phyloP scores from a whole-genome alignment of 169 alveolate genomes.

The Plasmodium fragile region DNA sequence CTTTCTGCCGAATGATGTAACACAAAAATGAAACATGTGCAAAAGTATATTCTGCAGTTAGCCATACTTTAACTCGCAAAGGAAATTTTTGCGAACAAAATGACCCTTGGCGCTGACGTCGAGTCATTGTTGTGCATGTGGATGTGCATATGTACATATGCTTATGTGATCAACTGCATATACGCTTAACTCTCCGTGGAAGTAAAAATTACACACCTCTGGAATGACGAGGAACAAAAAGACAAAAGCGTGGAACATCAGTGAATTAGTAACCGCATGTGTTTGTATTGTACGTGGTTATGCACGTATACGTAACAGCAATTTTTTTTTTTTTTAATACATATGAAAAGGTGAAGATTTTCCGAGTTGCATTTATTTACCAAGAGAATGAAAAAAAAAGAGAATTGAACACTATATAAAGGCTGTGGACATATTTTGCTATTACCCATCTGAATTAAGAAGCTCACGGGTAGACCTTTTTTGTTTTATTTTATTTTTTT shows the following conservation, averaged over 20 bases:
- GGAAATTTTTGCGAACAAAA: background rate
- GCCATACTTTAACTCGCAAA: background rate
- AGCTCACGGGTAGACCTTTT: background rate
- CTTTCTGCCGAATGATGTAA: background rate
- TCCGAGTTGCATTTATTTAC: background rate
- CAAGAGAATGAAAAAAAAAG: background rate
- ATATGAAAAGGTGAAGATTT: background rate
- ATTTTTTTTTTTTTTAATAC: background rate
- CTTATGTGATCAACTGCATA: background rate
- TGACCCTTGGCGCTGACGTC: background rate
- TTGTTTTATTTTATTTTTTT: background rate
- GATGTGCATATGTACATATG: slow-evolving; percentile 8
- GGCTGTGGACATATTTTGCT: background rate
- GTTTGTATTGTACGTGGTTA: background rate
- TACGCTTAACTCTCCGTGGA: background rate
- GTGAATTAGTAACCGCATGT: background rate
- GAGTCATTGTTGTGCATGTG: background rate
- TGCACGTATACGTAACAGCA: background rate
- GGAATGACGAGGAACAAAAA: slow-evolving; percentile 5
- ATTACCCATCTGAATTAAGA: background rate
- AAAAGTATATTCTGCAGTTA: background rate
- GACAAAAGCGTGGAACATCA: background rate
- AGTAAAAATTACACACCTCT: background rate
- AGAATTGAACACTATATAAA: background rate
- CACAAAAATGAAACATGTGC: background rate